A percentile compares a stretch with the other conserved stretches of the same genome.
Conservation (phyloP, 352 stramenopile species). For the Pythium monospermum region DNA sequence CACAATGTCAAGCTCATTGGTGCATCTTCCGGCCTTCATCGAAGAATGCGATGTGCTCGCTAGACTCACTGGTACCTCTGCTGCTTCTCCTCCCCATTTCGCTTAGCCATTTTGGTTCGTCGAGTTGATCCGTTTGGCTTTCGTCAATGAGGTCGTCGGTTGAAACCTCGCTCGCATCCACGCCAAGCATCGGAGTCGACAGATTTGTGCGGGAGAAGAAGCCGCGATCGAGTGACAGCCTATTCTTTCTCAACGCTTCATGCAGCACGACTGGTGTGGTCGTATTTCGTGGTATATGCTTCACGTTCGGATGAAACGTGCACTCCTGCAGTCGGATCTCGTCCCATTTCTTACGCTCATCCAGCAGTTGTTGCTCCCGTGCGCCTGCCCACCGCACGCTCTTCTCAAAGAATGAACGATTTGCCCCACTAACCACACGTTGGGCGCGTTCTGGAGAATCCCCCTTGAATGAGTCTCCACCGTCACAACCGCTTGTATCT, state of each 20-base stretch:
- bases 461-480: neutral
- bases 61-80: neutral
- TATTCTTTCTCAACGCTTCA: too few species aligned
- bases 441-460: neutral
- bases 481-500: too few species aligned
- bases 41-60: slow-evolving; percentile 5
- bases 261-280: too few species aligned
- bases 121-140: neutral
- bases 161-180: slow-evolving; percentile 8
- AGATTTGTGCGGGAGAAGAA: slow-evolving; percentile 14
- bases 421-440: too few species aligned
- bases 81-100: neutral
- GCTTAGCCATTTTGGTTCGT: neutral
- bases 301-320: slow-evolving; percentile 43
- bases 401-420: slow-evolving; percentile 45
- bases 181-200: slow-evolving; percentile 17
- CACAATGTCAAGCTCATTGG: too few species aligned
- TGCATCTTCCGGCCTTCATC: slow-evolving; percentile 9
- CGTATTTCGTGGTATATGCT: neutral
- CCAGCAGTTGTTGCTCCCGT: slow-evolving; percentile 28
- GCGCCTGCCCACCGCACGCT: slow-evolving; percentile 38
- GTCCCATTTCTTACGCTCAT: slow-evolving; percentile 32
- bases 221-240: neutral
- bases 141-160: slow-evolving; percentile 15
- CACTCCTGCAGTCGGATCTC: slow-evolving; percentile 43